These are phyloP conservation scores for Marsdenia floribunda DNA, from an alignment of 257 asterid species.

Conservation along the genomic window DNA sequence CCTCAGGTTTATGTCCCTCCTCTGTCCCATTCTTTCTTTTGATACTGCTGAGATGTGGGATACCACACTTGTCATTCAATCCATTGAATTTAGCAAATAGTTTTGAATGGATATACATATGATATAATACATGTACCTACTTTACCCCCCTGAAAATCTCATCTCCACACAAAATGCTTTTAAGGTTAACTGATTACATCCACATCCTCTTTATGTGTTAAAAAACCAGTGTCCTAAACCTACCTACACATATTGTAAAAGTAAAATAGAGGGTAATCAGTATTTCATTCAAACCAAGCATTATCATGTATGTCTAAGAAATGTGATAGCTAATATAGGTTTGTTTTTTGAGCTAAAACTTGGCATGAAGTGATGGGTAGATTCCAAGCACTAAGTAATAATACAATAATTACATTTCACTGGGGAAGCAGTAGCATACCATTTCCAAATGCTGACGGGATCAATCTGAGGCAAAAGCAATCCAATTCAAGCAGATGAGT, in stretches of 20 bases:
- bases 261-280: background rate
- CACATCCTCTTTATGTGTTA: background rate
- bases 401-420: background rate
- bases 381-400: background rate
- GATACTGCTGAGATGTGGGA: background rate
- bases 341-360: background rate
- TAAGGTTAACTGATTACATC: background rate
- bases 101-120: background rate
- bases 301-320: no score
- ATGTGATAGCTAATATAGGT: background rate
- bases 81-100: background rate
- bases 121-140: background rate
- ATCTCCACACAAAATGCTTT: background rate
- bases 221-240: background rate
- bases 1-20: conserved; percentile 5
- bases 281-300: background rate
- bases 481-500: background rate
- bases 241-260: background rate
- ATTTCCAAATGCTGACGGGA: background rate
- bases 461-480: conserved; percentile 1
- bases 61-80: background rate
- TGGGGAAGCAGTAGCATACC: background rate
- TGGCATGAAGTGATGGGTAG: background rate
- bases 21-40: background rate
- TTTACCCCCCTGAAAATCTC: background rate